These are phyloP conservation scores for Solanum commersonii DNA, from an alignment of 257 asterid species.

Conservation along the genomic window DNA sequence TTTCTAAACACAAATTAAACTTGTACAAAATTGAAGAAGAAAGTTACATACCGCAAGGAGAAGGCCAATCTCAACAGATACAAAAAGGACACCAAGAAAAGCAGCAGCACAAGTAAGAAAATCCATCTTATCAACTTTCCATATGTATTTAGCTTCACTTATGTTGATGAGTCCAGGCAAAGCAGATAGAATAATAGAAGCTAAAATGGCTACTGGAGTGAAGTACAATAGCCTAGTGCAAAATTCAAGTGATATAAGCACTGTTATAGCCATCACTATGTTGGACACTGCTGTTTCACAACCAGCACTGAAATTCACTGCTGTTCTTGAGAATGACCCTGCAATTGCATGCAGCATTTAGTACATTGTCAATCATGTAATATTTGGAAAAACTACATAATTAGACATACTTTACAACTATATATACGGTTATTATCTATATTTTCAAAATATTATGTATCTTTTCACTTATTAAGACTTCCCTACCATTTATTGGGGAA, in stretches of 20 bases:
- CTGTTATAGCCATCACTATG: conserved; percentile 40
- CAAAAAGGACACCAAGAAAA: conserved; percentile 30
- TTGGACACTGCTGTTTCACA: conserved; percentile 66
- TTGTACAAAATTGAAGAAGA: background rate
- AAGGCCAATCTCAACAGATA: conserved; percentile 31
- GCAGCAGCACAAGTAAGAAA: conserved; percentile 36
- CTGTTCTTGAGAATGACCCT: conserved; percentile 77
- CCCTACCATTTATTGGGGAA: no score
- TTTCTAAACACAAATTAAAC: background rate
- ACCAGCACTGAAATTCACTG: conserved; percentile 72
- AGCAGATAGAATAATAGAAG: conserved; percentile 32
- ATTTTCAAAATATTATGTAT: no score
- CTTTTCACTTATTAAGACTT: no score
- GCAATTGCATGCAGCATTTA: background rate
- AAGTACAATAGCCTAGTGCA: conserved; percentile 25
- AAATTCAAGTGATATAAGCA: conserved; percentile 16
- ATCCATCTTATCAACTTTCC: conserved; percentile 34
- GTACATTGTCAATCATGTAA: no score
- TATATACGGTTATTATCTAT: no score
- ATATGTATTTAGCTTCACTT: conserved; percentile 18
- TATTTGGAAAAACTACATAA: no score
- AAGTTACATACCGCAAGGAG: conserved; percentile 22
- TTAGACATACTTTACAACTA: no score
- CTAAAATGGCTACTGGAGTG: conserved; percentile 30
- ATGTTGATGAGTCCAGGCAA: conserved; percentile 32